These are phyloP conservation scores for Tetrapisispora nanseiensis DNA, from an alignment of 805 yeast genomes.

Conservation along the genomic window DNA sequence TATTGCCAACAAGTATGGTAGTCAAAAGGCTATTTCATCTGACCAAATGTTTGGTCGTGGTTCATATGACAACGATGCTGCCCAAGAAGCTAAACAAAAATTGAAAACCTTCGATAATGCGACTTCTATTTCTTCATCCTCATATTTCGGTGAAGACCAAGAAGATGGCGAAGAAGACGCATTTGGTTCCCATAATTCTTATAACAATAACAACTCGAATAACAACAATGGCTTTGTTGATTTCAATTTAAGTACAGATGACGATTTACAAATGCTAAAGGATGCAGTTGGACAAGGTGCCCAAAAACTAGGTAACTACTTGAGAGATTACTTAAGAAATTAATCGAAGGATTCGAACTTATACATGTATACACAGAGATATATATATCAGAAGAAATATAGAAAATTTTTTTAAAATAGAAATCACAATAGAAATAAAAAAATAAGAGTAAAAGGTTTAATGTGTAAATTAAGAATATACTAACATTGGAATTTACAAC, in stretches of 20 bases:
- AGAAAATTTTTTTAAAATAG: not conserved
- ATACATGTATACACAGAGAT: not conserved
- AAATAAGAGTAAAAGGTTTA: not conserved
- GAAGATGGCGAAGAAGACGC: conserved; percentile 21
- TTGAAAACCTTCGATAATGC: conserved; percentile 78
- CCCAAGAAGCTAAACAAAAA: conserved; percentile 72
- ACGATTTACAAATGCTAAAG: conserved; percentile 79
- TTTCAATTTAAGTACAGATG: conserved; percentile 68
- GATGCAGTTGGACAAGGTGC: conserved; percentile 94
- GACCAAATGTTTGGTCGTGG: conserved; percentile 92
- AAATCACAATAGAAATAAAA: not conserved
- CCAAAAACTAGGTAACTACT: conserved; percentile 68
- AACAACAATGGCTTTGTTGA: conserved; percentile 45
- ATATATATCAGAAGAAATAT: too few species aligned
- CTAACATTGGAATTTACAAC: too few species aligned
- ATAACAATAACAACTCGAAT: conserved; percentile 16
- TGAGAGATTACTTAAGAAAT: conserved; percentile 72
- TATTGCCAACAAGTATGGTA: conserved; percentile 68
- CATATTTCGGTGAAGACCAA: conserved; percentile 85
- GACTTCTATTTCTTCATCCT: conserved; percentile 80
- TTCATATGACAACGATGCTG: conserved; percentile 64
- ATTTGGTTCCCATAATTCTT: conserved; percentile 2
- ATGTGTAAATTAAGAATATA: not conserved
- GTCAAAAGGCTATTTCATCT: conserved; percentile 89
- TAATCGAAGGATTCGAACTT: conserved; percentile 6